phyloP scores from a whole-genome alignment of 2,329 filamentous ascomycete species.

The Colletotrichum costaricense region DNA sequence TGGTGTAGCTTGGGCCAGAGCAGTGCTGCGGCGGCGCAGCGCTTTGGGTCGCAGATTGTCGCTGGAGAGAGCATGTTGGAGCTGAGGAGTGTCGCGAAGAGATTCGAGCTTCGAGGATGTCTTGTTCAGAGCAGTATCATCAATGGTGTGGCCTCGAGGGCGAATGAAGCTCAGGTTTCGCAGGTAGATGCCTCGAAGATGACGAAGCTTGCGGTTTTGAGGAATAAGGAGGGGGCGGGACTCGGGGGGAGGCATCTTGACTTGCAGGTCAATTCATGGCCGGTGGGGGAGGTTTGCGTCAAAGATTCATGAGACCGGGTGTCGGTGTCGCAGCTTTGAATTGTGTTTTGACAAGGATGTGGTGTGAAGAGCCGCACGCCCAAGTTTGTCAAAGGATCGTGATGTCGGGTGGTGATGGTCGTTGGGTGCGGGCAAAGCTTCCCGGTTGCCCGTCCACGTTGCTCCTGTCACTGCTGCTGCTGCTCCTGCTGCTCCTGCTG shows the following conservation, averaged over 20 bases:
- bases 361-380: neutral
- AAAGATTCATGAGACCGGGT: neutral
- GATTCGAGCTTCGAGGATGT: slow-evolving; percentile 73
- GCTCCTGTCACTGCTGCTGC: slow-evolving; percentile 4
- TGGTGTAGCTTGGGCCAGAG: slow-evolving; percentile 58
- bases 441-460: neutral
- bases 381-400: neutral
- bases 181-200: slow-evolving; percentile 87
- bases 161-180: slow-evolving; percentile 82
- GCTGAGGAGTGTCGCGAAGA: slow-evolving; percentile 58
- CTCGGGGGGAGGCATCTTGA: slow-evolving; percentile 37
- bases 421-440: neutral
- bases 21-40: slow-evolving; percentile 62
- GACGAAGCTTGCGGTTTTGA: slow-evolving; percentile 88
- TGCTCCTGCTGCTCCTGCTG: neutral
- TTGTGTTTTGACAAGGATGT: neutral
- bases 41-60: slow-evolving; percentile 57
- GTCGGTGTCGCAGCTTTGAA: neutral
- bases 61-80: slow-evolving; percentile 68
- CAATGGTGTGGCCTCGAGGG: slow-evolving; percentile 71
- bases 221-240: slow-evolving; percentile 64
- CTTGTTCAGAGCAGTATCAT: slow-evolving; percentile 79
- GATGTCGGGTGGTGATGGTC: neutral
- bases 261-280: slow-evolving; percentile 31
- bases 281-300: neutral